Percentiles rank a stretch among this genome's conserved stretches.
Evolutionary conservation across 2,329 filamentous ascomycete species (phyloP).

Genomic region (Diaporthe aspalathi): DNA sequence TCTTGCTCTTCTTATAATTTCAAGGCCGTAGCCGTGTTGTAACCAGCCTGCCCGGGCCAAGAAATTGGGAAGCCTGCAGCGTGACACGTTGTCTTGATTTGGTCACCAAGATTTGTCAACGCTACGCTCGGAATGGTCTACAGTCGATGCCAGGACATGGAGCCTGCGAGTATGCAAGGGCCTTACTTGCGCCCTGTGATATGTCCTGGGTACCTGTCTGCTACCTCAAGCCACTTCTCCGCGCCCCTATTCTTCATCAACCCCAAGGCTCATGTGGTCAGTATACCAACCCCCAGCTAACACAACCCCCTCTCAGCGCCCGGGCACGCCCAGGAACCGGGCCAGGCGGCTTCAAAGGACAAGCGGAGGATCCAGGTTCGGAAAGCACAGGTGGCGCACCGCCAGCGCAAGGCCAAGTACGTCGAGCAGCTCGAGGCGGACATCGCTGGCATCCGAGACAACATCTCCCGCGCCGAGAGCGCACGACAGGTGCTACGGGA

Average conservation of each 20-base stretch:
- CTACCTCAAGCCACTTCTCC: conserved; percentile 2
- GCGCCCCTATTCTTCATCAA: background rate
- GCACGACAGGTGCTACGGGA: conserved; percentile 52
- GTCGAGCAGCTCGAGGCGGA: conserved; percentile 66
- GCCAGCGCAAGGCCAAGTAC: conserved; percentile 67
- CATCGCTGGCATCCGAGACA: conserved; percentile 58
- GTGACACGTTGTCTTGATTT: conserved; percentile 33
- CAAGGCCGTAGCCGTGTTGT: conserved; percentile 11
- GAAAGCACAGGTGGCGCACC: conserved; percentile 65
- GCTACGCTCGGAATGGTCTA: conserved; percentile 10
- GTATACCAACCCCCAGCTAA: conserved; percentile 13
- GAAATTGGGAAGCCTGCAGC: conserved; percentile 22
- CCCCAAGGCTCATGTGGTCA: conserved; percentile 8
- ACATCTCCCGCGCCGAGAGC: conserved; percentile 56
- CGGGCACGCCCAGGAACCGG: conserved; percentile 20
- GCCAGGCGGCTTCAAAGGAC: conserved; percentile 46
- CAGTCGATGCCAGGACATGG: background rate
- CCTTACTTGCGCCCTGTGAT: background rate
- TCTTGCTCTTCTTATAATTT: conserved; percentile 24
- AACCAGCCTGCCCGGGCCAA: background rate
- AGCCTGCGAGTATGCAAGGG: conserved; percentile 15
- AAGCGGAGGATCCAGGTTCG: conserved; percentile 66
- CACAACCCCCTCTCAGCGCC: conserved; percentile 30
- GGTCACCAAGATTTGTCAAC: conserved; percentile 40
- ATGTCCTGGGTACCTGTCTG: background rate